A percentile compares a stretch with the other conserved stretches of the same genome.
Evolutionary conservation across 148 eudicot genomes (phyloP).

Genomic region (Arctostaphylos glauca): DNA sequence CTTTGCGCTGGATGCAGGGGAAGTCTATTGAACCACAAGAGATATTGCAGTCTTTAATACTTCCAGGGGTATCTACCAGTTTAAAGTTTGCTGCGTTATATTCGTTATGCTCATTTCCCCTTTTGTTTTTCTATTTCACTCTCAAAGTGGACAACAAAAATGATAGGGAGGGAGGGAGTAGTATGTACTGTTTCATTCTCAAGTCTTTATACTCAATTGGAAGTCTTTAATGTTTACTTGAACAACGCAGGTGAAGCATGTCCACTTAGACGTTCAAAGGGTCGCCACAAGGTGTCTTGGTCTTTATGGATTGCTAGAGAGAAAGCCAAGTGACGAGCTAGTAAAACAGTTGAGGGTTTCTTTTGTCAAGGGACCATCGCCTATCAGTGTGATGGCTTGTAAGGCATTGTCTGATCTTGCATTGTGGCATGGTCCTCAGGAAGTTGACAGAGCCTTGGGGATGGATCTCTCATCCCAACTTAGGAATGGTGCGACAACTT

Average conservation of each 20-base stretch:
- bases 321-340: slow-evolving; percentile 60
- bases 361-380: slow-evolving; percentile 62
- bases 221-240: neutral
- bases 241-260: slow-evolving; percentile 76
- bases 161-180: neutral
- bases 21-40: slow-evolving; percentile 78
- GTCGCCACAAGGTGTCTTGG: slow-evolving; percentile 87
- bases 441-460: slow-evolving; percentile 65
- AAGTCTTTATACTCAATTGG: neutral
- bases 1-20: slow-evolving; percentile 63
- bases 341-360: slow-evolving; percentile 70
- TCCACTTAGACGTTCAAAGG: slow-evolving; percentile 83
- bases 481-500: slow-evolving; percentile 21
- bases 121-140: neutral
- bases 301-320: slow-evolving; percentile 79
- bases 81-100: neutral
- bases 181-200: neutral
- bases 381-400: slow-evolving; percentile 62
- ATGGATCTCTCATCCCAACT: slow-evolving; percentile 45
- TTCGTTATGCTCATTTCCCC: neutral
- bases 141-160: neutral
- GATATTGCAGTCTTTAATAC: slow-evolving; percentile 70
- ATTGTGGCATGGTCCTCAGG: slow-evolving; percentile 91
- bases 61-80: slow-evolving; percentile 71
- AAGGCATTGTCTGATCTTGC: slow-evolving; percentile 84